These are phyloP conservation scores for Obba rivulosa DNA, from an alignment of 768 basidiomycete genomes.

Conservation along the genomic window DNA sequence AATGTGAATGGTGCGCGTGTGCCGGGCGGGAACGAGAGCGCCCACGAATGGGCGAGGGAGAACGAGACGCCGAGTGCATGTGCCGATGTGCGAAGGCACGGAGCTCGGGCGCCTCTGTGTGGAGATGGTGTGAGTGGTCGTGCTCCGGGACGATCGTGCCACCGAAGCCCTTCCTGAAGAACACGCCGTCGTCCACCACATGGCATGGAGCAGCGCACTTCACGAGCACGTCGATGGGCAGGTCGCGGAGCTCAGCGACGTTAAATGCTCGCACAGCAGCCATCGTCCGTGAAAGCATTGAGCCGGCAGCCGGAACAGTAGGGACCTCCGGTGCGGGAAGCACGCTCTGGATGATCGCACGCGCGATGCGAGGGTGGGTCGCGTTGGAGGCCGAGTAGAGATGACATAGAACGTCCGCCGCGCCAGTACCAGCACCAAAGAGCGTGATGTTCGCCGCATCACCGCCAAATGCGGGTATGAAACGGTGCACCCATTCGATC, in stretches of 20 bases:
- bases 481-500: conserved; percentile 47
- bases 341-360: conserved; percentile 72
- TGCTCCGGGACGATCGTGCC: conserved; percentile 11
- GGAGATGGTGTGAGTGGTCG: conserved; percentile 22
- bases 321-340: conserved; percentile 59
- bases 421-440: conserved; percentile 29
- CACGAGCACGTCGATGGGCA: conserved; percentile 53
- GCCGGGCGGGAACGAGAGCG: conserved; percentile 19
- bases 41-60: conserved; percentile 12
- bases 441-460: conserved; percentile 33
- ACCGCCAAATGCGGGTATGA: conserved; percentile 49
- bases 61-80: conserved; percentile 13
- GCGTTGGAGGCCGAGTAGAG: conserved; percentile 62
- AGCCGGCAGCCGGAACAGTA: conserved; percentile 53
- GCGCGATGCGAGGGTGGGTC: conserved; percentile 55
- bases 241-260: conserved; percentile 57
- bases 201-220: conserved; percentile 32
- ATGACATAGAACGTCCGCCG: conserved; percentile 30
- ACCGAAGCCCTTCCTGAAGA: conserved; percentile 50
- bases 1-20: conserved; percentile 13
- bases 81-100: conserved; percentile 2
- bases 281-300: conserved; percentile 62
- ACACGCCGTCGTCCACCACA: conserved; percentile 62
- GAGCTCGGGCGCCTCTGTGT: conserved; percentile 1
- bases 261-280: conserved; percentile 46